Base-by-base conservation (phyloP, 208 protist species). In the Acanthamoeba castellanii region DNA sequence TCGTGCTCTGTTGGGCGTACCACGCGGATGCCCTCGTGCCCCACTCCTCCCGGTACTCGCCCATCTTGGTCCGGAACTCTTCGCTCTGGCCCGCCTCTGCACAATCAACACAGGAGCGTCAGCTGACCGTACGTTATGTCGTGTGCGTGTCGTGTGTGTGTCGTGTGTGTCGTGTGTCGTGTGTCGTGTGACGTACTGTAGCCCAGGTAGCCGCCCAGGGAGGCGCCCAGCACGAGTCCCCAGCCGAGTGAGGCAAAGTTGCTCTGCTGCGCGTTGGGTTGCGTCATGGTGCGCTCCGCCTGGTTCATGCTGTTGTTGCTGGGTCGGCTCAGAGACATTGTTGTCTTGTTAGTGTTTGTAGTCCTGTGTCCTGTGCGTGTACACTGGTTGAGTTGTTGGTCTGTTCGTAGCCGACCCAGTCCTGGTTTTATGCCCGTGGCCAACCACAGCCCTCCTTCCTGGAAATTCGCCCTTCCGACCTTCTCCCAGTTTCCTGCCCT, bases 61-160 rank as follows among this genome's bases (percentile, higher is more conserved):
- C 76, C 76, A 57, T 57, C 76, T 30, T 85, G 32, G 76, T 34
- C 2, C 42, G 8, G 76, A 85, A 85, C 45, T 85, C 76, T 8
- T 50, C 42, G 42, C 76, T 85, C 76, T 85, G 14, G 4, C 76
- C 76, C 8, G 76, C 76, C 42, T 85, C 76, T 85, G 45, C 59
- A n/a, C 20, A 66, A 66, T 27, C 25, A 66, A 42, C 37, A 61
- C 55, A 61, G 20, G 37, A 42, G 37, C 37, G 37, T 42, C 37
- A 42, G 37, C 37, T 3, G 37, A 42, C 37, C 37, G 37, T 42
- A 1, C 1, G 3, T 42, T 4, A 3, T 42, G 37, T 42, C 37
- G 37, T 42, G n/a, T n/a, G n/a, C n/a, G 37, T 42, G 37, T 42
- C 37, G 37, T 42, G 37, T 42, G 37, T 42, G 55, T 61, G 11